These are phyloP conservation scores for Fusarium illudens DNA, from an alignment of 2,329 filamentous ascomycete species.

Conservation along the genomic window DNA sequence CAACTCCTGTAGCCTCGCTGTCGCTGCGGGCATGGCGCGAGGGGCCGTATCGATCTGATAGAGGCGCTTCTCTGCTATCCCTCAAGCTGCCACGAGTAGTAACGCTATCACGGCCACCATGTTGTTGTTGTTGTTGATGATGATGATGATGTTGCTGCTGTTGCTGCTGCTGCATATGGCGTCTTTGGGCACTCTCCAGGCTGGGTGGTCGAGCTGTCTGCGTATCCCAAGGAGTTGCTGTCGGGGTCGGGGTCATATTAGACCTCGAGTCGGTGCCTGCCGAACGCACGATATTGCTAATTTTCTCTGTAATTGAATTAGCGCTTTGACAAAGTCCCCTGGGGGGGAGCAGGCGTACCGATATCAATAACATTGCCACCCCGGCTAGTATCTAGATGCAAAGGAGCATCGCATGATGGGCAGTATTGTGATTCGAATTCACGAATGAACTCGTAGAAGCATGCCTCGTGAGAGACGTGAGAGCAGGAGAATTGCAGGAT, in stretches of 20 bases:
- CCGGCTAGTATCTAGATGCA: conserved; percentile 90
- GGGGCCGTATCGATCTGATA: conserved; percentile 55
- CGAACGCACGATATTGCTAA: conserved; percentile 90
- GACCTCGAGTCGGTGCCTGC: conserved; percentile 71
- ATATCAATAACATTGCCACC: conserved; percentile 93
- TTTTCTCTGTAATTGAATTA: conserved; percentile 74
- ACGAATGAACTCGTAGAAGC: conserved; percentile 98
- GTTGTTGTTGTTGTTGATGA: conserved; percentile 18
- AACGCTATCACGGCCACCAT: conserved; percentile 47
- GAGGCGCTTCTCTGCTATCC: conserved; percentile 59
- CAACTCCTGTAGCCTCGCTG: conserved; percentile 76
- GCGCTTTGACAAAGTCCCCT: conserved; percentile 34
- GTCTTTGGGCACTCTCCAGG: conserved; percentile 52
- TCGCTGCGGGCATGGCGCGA: conserved; percentile 76
- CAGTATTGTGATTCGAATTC: conserved; percentile 95
- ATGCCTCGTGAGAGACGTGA: conserved; percentile 98
- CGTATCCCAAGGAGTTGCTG: conserved; percentile 72
- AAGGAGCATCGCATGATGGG: conserved; percentile 89
- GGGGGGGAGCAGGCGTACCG: conserved; percentile 61
- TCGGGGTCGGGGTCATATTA: conserved; percentile 62
- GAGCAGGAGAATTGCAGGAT: conserved; percentile 95
- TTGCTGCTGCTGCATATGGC: conserved; percentile 42
- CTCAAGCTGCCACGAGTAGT: conserved; percentile 53
- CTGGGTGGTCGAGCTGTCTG: conserved; percentile 65
- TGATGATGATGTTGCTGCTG: conserved; percentile 25